Evolutionary conservation across 352 stramenopile species (phyloP), one percentile per base, ranked within the genome.

Genomic region (Globisporangium canariense): DNA sequence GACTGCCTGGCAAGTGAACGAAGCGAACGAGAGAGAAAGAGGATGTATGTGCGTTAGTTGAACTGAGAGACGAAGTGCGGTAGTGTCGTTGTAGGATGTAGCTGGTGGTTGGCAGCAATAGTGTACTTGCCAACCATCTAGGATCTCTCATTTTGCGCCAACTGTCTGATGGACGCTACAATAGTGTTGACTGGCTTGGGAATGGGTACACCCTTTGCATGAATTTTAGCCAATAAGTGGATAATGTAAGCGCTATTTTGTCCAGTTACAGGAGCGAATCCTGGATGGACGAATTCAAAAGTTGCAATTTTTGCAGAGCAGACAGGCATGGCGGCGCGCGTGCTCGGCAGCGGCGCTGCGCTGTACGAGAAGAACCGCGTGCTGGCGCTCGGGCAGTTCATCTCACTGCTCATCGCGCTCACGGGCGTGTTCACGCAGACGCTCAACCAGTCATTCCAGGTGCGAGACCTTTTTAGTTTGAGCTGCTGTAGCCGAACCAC

Each of bases 361-460:
- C 30, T 78, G n/a, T 83, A 74, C 45, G 73, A 64, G 67, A 73
- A 68, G 64, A 77, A 89, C 69, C 79, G 77, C 51, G 79, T 88
- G 55, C 66, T 95, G 41, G 55, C 89, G 61, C 72, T 94, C 11
- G 91, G 92, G 6, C 91, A 98, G 65, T 79, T 91, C 62, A 93
- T 98, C 58, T 96, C 86, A 47, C 56, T 96, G 47, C 74, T 97
- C 50, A 96, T 98, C 66, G 79, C 91, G 36, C 83, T 76, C 56
- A 97, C 90, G 14, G 85, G 87, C 47, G 79, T 97, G 46, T 97
- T 94, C 74, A 93, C 88, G 16, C 81, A 96, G 50, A 65, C 81
- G 34, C 77, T 97, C 47, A 92, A 82, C 58, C 76, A 86, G 32
- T 89, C 83, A 59, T 96, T 96, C 58, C 60, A 83, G 74, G 79